Percentiles rank a stretch among this genome's conserved stretches.
Evolutionary conservation across 2,329 filamentous ascomycete species (phyloP).

Genomic region (Colletotrichum sojae): DNA sequence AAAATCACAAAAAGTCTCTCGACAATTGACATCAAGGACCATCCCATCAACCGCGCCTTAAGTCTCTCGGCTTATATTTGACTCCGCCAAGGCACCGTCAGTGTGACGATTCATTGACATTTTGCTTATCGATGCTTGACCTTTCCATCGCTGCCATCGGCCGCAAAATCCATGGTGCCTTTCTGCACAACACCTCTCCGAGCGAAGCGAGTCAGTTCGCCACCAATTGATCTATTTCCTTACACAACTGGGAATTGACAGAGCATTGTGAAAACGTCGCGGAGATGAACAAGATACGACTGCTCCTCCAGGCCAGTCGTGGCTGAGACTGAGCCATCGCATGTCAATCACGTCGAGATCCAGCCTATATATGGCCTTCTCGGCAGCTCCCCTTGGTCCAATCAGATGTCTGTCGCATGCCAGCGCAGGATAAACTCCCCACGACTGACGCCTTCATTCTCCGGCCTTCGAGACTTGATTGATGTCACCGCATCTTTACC

Average conservation of each 20-base stretch:
- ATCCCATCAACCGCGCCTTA: slow-evolving; percentile 13
- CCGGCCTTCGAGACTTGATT: slow-evolving; percentile 14
- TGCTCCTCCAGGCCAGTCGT: background rate
- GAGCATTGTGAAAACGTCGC: background rate
- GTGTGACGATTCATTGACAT: background rate
- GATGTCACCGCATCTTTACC: slow-evolving; percentile 33
- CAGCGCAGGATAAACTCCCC: slow-evolving; percentile 2
- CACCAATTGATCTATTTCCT: background rate
- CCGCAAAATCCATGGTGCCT: too few relatives aligned
- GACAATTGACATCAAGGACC: slow-evolving; percentile 11
- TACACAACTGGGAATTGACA: background rate
- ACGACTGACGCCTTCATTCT: background rate
- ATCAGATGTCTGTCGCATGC: slow-evolving; percentile 27
- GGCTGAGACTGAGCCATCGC: slow-evolving; percentile 18
- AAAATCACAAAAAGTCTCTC: slow-evolving; percentile 4
- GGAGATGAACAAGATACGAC: background rate
- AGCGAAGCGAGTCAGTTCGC: slow-evolving; percentile 5
- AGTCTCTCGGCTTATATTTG: background rate
- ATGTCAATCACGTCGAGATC: background rate
- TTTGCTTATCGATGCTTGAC: background rate
- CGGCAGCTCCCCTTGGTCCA: background rate
- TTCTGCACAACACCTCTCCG: background rate
- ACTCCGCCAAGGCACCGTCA: background rate
- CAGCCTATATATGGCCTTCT: background rate
- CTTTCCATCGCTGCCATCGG: background rate